A percentile compares a stretch with the other conserved stretches of the same genome.
Conservation (phyloP, 2,329 filamentous ascomycete species). For the Talaromyces sp. region DNA sequence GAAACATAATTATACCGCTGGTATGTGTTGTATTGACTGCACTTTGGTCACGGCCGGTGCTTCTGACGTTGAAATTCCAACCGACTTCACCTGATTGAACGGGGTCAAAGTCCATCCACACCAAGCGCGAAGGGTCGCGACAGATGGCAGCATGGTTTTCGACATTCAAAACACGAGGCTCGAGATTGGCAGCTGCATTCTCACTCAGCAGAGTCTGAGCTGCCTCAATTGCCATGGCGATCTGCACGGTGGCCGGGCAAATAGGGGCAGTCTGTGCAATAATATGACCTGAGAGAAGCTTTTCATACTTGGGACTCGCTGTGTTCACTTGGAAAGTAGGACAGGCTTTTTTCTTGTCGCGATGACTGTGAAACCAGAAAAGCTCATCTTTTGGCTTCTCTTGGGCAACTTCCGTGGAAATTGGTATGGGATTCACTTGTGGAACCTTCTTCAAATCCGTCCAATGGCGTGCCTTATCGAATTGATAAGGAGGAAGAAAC, state of each 20-base stretch:
- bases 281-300: slow-evolving; percentile 37
- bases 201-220: slow-evolving; percentile 24
- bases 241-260: slow-evolving; percentile 38
- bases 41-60: background rate
- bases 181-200: slow-evolving; percentile 1
- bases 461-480: background rate
- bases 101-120: slow-evolving; percentile 29
- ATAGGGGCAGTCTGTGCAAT: slow-evolving; percentile 40
- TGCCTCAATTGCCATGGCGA: slow-evolving; percentile 35
- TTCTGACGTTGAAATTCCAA: slow-evolving; percentile 31
- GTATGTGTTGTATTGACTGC: background rate
- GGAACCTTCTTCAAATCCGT: background rate
- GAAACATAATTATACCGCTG: background rate
- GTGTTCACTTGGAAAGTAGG: slow-evolving; percentile 32
- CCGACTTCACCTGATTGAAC: slow-evolving; percentile 13
- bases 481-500: background rate
- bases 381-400: background rate
- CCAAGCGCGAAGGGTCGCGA: slow-evolving; percentile 25
- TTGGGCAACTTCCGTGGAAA: background rate
- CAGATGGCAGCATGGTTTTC: slow-evolving; percentile 32
- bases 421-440: background rate
- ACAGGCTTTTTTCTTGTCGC: background rate
- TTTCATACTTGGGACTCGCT: slow-evolving; percentile 30
- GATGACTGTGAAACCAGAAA: background rate
- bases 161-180: slow-evolving; percentile 31